Base-by-base conservation (phyloP, 108 stramenopile species). In the Skeletonema marinoi region DNA sequence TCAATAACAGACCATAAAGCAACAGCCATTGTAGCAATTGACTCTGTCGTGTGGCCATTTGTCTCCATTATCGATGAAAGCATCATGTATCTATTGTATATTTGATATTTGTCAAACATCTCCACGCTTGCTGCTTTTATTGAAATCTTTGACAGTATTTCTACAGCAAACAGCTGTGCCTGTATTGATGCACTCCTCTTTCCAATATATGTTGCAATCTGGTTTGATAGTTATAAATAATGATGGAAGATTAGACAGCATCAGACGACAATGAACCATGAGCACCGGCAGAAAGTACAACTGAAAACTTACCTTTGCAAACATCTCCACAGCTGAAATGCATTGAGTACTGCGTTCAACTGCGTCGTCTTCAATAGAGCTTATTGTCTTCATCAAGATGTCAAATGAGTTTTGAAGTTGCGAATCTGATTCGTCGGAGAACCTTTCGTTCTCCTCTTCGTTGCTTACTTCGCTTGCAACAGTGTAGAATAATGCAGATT, bases 31-130 rank as follows among this genome's bases (percentile, higher is more conserved):
- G 80, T 42, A 3, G 56, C 80, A 65, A 67, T 65, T 33, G 64
- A 74, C 59, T 81, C 80, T 6, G 48, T 69, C 11, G 16, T 35
- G 61, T 69, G 69, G 16, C 73, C 73, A n/a, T 30, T 36, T 32
- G 63, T 44, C 61, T 81, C 80, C 17, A 81, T 19, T 10, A 68
- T 54, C 21, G 73, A 70, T 48, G 80, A 60, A 33, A 81, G 39
- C 13, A 70, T 62, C 73, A 70, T 74, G 66, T 62, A 82, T 48
- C 81, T 69, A 39, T 51, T 75, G 13, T 74, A 51, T 38, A 82
- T 41, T 66, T 82, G 81, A 39, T 75, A 82, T 60, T 74, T 82
- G 8, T 75, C 74, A 48, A 75, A 82, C 17, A 69, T 71, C 9
- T 65, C 31, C 25, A 54, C 19, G 48, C 65, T 70, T 6, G 70